phyloP scores from a whole-genome alignment of 1,139 yeast genomes.

The Insectozyma bohioensis region DNA sequence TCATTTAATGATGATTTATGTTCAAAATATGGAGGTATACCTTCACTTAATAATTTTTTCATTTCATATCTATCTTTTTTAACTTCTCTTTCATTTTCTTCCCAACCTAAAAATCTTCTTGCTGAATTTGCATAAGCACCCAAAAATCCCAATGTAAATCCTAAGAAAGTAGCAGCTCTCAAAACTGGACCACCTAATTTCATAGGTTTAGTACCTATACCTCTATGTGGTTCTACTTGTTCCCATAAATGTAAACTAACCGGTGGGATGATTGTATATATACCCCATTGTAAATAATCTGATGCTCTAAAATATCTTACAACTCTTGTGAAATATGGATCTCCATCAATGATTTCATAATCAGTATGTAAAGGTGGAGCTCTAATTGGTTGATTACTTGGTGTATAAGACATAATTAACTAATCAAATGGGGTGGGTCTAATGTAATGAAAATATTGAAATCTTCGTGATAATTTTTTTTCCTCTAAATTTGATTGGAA shows the following conservation, averaged over 20 bases:
- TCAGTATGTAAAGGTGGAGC: conserved; percentile 44
- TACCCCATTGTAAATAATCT: conserved; percentile 67
- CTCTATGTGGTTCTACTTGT: conserved; percentile 60
- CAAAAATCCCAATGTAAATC: conserved; percentile 70
- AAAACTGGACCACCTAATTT: conserved; percentile 59
- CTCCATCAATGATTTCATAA: conserved; percentile 67
- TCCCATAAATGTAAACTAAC: conserved; percentile 61
- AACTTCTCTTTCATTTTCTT: conserved; percentile 75
- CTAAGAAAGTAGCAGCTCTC: conserved; percentile 60
- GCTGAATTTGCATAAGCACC: conserved; percentile 65
- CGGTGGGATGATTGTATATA: conserved; percentile 66
- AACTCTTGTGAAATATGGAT: conserved; percentile 75
- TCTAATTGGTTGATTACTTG: conserved; percentile 44
- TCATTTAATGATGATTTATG: conserved; percentile 62
- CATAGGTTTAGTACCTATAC: conserved; percentile 53
- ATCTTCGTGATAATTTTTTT: conserved; percentile 11
- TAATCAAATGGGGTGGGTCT: neutral
- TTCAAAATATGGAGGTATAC: conserved; percentile 63
- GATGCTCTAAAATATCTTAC: conserved; percentile 69
- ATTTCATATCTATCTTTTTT: conserved; percentile 71
- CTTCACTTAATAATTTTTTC: conserved; percentile 65
- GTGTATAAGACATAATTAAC: conserved; percentile 44
- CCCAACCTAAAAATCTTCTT: conserved; percentile 75
- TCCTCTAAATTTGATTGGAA: conserved; percentile 14
- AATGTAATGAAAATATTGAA: too few species aligned